phyloP scores from a whole-genome alignment of 2,329 filamentous ascomycete genomes.

The Fusarium dlaminii region DNA sequence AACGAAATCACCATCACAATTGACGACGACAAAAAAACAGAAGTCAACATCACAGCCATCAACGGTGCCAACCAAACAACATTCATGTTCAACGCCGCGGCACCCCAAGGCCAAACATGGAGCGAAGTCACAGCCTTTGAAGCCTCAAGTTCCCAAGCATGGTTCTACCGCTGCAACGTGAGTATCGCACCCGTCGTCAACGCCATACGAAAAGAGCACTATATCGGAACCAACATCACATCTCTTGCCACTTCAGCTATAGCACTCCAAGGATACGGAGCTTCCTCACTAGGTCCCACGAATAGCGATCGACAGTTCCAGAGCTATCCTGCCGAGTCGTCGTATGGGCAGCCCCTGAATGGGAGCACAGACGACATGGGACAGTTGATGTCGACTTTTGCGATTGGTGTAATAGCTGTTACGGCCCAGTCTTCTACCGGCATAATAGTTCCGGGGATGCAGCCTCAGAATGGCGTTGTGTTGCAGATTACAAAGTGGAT shows the following conservation, averaged over 20 bases:
- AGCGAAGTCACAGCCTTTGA: slow-evolving; percentile 38
- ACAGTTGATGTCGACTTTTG: slow-evolving; percentile 48
- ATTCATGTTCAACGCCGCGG: slow-evolving; percentile 33
- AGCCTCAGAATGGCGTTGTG: slow-evolving; percentile 45
- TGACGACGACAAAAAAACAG: neutral
- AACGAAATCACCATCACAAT: slow-evolving; percentile 26
- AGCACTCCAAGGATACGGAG: slow-evolving; percentile 38
- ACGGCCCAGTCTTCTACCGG: slow-evolving; percentile 45
- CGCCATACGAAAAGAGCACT: slow-evolving; percentile 21
- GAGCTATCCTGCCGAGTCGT: slow-evolving; percentile 54
- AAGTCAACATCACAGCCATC: slow-evolving; percentile 19
- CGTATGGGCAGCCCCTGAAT: slow-evolving; percentile 47
- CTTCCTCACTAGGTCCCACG: slow-evolving; percentile 23
- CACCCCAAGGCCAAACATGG: slow-evolving; percentile 15
- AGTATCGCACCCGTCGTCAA: slow-evolving; percentile 31
- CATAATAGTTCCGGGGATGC: slow-evolving; percentile 40
- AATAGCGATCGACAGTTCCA: slow-evolving; percentile 41
- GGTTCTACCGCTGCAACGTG: slow-evolving; percentile 40
- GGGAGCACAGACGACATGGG: slow-evolving; percentile 50
- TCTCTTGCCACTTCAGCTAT: slow-evolving; percentile 29
- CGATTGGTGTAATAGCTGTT: slow-evolving; percentile 49
- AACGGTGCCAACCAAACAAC: slow-evolving; percentile 30
- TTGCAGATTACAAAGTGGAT: slow-evolving; percentile 48
- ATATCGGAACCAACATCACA: slow-evolving; percentile 32
- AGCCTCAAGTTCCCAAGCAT: slow-evolving; percentile 23